Conservation (phyloP, 257 asterid genomes). For the Nyctanthes arbortristis region DNA sequence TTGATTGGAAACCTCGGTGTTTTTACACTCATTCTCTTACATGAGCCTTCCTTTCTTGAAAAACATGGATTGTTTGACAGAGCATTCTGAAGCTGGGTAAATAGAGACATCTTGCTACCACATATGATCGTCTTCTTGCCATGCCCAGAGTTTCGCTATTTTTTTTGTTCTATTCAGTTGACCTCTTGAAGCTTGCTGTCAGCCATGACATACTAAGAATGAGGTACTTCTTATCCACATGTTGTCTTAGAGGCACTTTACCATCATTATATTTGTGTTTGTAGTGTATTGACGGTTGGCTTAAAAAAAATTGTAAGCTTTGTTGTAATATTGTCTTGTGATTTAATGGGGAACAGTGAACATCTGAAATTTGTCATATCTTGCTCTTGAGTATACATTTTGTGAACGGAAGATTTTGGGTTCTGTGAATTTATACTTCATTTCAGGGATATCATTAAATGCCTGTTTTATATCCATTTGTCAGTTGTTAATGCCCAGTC, state of each 20-base stretch:
- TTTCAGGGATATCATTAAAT: too few relatives aligned
- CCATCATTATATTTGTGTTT: not conserved
- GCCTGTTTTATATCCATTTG: not conserved
- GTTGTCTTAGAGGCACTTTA: not conserved
- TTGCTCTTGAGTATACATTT: not conserved
- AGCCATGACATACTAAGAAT: not conserved
- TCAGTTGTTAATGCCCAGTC: not conserved
- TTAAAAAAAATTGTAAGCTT: not conserved
- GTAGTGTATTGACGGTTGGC: not conserved
- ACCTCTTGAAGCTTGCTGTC: not conserved
- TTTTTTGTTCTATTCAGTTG: not conserved
- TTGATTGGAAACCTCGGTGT: not conserved
- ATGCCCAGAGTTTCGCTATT: not conserved
- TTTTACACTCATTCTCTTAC: not conserved
- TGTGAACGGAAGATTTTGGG: not conserved
- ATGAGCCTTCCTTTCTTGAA: not conserved
- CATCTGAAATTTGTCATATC: not conserved
- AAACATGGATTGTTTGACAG: not conserved
- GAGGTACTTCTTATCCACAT: not conserved
- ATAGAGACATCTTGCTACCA: not conserved
- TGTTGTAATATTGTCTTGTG: slow-evolving; percentile 4
- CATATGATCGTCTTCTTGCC: not conserved
- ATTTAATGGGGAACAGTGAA: too few relatives aligned
- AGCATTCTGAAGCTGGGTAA: not conserved
- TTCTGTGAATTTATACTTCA: not conserved